Evolutionary conservation across 495 filamentous ascomycete genomes (phyloP), one percentile per base, ranked within the genome.

Genomic region (Xanthoparmelia taractica): DNA sequence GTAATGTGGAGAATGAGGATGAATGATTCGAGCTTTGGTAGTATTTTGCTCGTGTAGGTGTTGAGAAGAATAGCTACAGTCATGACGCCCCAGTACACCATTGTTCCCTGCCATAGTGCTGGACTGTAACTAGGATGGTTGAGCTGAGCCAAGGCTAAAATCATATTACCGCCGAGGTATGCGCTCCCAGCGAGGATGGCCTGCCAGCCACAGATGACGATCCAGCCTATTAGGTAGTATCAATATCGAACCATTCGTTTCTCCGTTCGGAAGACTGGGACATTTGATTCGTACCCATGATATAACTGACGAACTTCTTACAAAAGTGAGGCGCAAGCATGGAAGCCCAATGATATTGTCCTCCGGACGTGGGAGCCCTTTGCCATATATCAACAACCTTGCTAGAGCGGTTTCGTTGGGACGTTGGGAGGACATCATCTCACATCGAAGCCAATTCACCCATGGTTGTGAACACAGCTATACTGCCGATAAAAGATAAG

Each of bases 1-100:
- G 77, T 61, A 1, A 84, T 64, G 40, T 84, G 80, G 23, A 83
- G 62, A 31, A 81, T 69, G 6, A 83, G 65, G 1, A 82, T 71
- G 1, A 76, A 57, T 7, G 71, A 71, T 60, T 84, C 79, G 38
- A 80, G 69, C 27, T 68, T 67, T 12, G 79, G 73, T 13, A 83
- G 68, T 1, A 70, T 23, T 67, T 67, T 12, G 79, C 74, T 12
- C 82, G 69, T 2, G 71, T 23, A 5, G 64, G 71, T 70, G 65
- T 81, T 83, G 67, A 79, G 67, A 1, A 67, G 67, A 0, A 80
- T 61, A 0, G 74, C 71, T 27, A 81, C 69, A 0, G 69, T 31
- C 0, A 76, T 64, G 2, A 71, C 59, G 1, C 73, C 80, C 72
- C 75, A 80, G 31, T 75, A 65, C 4, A 80, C 57, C 2, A 82